Evolutionary conservation across 345 rosid species (phyloP).

Genomic region (Draba incana): DNA sequence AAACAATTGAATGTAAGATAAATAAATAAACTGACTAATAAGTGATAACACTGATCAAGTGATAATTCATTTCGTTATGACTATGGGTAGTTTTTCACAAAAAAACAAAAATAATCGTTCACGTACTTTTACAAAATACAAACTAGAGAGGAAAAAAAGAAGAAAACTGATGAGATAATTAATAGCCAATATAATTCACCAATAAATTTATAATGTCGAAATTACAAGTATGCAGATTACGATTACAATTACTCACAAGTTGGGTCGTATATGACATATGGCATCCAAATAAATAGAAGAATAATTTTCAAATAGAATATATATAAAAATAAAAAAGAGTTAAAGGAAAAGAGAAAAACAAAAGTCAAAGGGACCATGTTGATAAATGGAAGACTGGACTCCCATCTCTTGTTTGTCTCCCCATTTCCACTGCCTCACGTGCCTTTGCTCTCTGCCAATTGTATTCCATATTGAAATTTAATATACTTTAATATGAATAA

Average conservation of each 20-base stretch:
- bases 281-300: conserved; percentile 31
- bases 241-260: conserved; percentile 35
- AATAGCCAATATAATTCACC: conserved; percentile 21
- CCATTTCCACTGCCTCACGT: conserved; percentile 54
- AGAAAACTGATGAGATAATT: background rate
- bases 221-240: conserved; percentile 24
- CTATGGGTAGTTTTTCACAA: background rate
- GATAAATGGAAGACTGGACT: conserved; percentile 52
- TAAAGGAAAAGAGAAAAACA: background rate
- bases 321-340: background rate
- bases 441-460: conserved; percentile 60
- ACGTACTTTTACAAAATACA: background rate
- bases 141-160: background rate
- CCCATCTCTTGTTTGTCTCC: conserved; percentile 54
- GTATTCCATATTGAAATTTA: conserved; percentile 21
- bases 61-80: background rate
- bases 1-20: no score
- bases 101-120: background rate
- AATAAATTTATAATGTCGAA: conserved; percentile 15
- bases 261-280: conserved; percentile 27
- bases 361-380: conserved; percentile 43
- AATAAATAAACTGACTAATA: no score
- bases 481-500: background rate
- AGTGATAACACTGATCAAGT: no score
- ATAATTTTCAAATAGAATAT: background rate